Evolutionary conservation across 1,139 yeast genomes (phyloP).

Genomic region (Kluyveromyces marxianus): DNA sequence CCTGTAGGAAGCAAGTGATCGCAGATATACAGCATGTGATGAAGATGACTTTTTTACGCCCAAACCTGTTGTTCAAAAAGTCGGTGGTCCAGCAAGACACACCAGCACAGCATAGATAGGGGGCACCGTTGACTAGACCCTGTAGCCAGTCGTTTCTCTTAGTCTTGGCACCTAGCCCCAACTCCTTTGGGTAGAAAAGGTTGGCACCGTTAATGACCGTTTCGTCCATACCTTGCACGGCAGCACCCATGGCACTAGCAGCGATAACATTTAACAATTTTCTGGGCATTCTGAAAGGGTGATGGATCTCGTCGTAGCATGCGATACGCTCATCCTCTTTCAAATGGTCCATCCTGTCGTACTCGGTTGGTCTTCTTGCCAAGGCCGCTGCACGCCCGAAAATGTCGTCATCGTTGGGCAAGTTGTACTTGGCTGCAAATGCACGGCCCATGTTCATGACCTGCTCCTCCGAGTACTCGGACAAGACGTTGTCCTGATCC

Average conservation of each 20-base stretch:
- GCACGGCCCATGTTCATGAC: slow-evolving; percentile 65
- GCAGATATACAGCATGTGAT: slow-evolving; percentile 58
- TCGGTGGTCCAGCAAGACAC: slow-evolving; percentile 73
- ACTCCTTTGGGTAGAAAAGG: slow-evolving; percentile 52
- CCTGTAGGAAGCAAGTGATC: slow-evolving; percentile 70
- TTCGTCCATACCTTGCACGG: slow-evolving; percentile 92
- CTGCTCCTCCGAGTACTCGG: slow-evolving; percentile 56
- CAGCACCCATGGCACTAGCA: slow-evolving; percentile 81
- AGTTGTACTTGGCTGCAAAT: slow-evolving; percentile 53
- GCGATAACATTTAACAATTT: slow-evolving; percentile 57
- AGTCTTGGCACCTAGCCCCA: slow-evolving; percentile 43
- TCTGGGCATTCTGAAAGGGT: slow-evolving; percentile 46
- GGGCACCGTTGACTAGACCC: slow-evolving; percentile 76
- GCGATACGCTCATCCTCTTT: slow-evolving; percentile 51
- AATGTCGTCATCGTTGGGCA: slow-evolving; percentile 48
- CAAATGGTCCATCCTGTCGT: slow-evolving; percentile 50
- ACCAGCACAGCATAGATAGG: slow-evolving; percentile 66
- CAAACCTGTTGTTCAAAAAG: slow-evolving; percentile 51
- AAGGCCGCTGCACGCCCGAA: slow-evolving; percentile 71
- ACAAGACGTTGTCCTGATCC: slow-evolving; percentile 47
- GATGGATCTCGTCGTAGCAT: slow-evolving; percentile 45
- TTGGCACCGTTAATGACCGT: slow-evolving; percentile 82
- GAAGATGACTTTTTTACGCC: slow-evolving; percentile 71
- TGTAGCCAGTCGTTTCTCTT: slow-evolving; percentile 57
- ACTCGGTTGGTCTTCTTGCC: slow-evolving; percentile 58